Evolutionary conservation across 768 basidiomycete species (phyloP).

Genomic region (Leucogyrophana mollusca): DNA sequence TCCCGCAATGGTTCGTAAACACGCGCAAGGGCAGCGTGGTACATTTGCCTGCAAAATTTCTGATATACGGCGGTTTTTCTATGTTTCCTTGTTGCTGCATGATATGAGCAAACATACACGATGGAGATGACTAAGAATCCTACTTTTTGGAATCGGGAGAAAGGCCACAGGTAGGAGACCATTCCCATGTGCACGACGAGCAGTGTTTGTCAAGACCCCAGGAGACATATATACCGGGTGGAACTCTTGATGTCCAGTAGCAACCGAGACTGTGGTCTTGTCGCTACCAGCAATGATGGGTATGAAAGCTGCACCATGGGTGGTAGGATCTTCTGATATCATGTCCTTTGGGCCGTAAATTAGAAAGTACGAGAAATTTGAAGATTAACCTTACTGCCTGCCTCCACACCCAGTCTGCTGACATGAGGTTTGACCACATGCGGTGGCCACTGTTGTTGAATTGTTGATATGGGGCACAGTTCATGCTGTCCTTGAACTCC

Average conservation of each 20-base stretch:
- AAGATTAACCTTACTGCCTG: conserved; percentile 28
- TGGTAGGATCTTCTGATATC: conserved; percentile 18
- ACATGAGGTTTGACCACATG: conserved; percentile 33
- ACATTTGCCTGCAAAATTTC: conserved; percentile 22
- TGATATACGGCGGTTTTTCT: conserved; percentile 11
- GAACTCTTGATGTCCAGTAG: conserved; percentile 38
- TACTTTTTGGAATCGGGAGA: conserved; percentile 30
- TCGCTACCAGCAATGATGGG: conserved; percentile 36
- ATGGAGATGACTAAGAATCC: not conserved
- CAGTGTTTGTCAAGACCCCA: conserved; percentile 23
- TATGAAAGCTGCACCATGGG: conserved; percentile 30
- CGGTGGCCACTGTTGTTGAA: conserved; percentile 17
- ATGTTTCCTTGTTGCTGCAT: conserved; percentile 4
- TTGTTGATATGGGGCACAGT: conserved; percentile 23
- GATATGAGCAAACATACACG: not conserved
- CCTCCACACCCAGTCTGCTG: conserved; percentile 33
- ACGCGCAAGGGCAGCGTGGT: conserved; percentile 25
- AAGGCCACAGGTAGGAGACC: conserved; percentile 22
- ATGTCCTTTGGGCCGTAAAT: conserved; percentile 16
- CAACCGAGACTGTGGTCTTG: conserved; percentile 42
- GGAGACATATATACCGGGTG: conserved; percentile 34
- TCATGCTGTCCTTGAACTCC: conserved; percentile 18
- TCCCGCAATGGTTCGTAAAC: conserved; percentile 22
- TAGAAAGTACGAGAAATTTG: not conserved
- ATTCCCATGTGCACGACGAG: conserved; percentile 17